These are phyloP conservation scores for Plasmodium ovale DNA, from an alignment of 169 alveolate species.

Conservation along the genomic window DNA sequence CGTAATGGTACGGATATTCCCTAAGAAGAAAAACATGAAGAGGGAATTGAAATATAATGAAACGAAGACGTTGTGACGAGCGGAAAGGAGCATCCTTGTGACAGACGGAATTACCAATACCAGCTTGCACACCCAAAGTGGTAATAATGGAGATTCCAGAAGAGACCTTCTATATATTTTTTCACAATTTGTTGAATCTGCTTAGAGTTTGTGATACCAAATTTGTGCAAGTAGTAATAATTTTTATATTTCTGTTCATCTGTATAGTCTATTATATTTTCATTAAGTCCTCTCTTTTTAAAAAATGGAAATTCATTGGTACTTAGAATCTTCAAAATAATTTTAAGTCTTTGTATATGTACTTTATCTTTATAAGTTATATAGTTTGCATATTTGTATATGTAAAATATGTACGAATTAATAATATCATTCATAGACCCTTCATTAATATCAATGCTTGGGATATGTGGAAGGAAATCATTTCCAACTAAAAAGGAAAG, in stretches of 20 bases:
- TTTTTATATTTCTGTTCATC: constrained; percentile 86
- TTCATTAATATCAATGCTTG: constrained; percentile 90
- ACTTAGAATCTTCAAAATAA: constrained; percentile 25
- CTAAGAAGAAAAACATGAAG: constrained; percentile 17
- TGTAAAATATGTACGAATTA: constrained; percentile 78
- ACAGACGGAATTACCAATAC: constrained; percentile 92
- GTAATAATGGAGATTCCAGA: constrained; percentile 96
- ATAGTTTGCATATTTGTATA: constrained; percentile 71
- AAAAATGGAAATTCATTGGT: constrained; percentile 26
- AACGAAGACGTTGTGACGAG: constrained; percentile 80
- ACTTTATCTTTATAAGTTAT: constrained; percentile 76
- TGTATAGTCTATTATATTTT: constrained; percentile 79
- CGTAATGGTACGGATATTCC: constrained; percentile 82
- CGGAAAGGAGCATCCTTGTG: constrained; percentile 88
- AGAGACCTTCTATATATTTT: constrained; percentile 95
- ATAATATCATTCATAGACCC: constrained; percentile 90
- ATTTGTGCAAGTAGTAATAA: constrained; percentile 81
- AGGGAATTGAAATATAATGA: not conserved
- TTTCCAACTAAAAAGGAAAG: constrained; percentile 96
- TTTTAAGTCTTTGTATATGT: constrained; percentile 39
- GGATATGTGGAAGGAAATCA: constrained; percentile 96
- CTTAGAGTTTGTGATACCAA: constrained; percentile 83
- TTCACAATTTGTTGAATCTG: constrained; percentile 88
- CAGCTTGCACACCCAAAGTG: constrained; percentile 96
- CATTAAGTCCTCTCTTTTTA: constrained; percentile 77